phyloP scores from a whole-genome alignment of 768 basidiomycete species.

The Porphyrellus cyaneotinctus region DNA sequence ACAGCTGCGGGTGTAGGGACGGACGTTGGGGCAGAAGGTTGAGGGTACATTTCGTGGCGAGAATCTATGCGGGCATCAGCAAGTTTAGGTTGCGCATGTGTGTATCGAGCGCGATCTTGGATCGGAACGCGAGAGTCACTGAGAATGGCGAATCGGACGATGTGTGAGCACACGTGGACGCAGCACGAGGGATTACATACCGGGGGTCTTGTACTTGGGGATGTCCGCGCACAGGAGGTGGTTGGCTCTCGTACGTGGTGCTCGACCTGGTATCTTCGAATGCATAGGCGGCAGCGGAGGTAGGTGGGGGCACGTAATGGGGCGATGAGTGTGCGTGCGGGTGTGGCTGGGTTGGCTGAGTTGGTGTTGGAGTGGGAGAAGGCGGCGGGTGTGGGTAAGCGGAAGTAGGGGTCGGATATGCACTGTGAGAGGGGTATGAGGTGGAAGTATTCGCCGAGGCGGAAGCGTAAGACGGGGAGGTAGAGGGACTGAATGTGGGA shows the following conservation, averaged over 20 bases:
- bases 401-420: constrained; percentile 26
- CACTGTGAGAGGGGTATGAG: constrained; percentile 16
- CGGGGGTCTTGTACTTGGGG: constrained; percentile 19
- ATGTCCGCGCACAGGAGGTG: constrained; percentile 15
- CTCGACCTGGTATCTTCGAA: constrained; percentile 21
- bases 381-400: constrained; percentile 27
- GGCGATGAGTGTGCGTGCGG: constrained; percentile 16
- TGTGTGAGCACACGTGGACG: background rate
- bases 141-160: constrained; percentile 11
- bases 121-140: constrained; percentile 23
- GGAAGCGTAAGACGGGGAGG: constrained; percentile 18
- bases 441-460: constrained; percentile 9
- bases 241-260: constrained; percentile 18
- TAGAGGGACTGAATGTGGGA: constrained; percentile 22
- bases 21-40: constrained; percentile 12
- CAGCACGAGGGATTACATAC: constrained; percentile 12
- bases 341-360: constrained; percentile 22
- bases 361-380: constrained; percentile 31
- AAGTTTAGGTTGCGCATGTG: constrained; percentile 16
- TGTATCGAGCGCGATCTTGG: constrained; percentile 21
- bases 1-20: constrained; percentile 13
- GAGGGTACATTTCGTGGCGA: constrained; percentile 25
- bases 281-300: constrained; percentile 16
- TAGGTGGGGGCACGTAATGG: constrained; percentile 22
- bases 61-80: constrained; percentile 24